These are phyloP conservation scores for Candida sanyiensis DNA, from an alignment of 805 yeast species.

Conservation along the genomic window DNA sequence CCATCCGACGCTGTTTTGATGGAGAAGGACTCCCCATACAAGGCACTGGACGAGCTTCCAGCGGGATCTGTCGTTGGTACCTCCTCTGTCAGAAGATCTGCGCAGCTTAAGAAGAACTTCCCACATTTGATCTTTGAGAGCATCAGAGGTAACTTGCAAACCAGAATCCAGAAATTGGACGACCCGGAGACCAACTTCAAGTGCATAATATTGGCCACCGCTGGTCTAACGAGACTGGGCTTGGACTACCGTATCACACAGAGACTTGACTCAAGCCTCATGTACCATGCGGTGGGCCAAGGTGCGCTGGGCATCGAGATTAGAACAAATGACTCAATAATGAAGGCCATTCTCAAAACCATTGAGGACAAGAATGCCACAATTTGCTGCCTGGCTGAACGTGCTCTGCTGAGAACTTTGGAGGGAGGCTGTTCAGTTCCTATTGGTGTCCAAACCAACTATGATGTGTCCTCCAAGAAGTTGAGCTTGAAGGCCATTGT, in stretches of 20 bases:
- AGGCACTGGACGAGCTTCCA: constrained; percentile 68
- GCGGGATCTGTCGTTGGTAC: constrained; percentile 87
- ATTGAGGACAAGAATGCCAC: constrained; percentile 65
- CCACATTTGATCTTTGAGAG: constrained; percentile 77
- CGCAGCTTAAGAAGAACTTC: constrained; percentile 74
- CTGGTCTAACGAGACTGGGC: constrained; percentile 77
- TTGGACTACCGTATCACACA: constrained; percentile 72
- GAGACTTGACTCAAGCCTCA: constrained; percentile 63
- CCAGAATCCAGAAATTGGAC: constrained; percentile 79
- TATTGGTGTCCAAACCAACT: constrained; percentile 76
- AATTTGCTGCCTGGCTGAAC: constrained; percentile 78
- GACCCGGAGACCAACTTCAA: constrained; percentile 54
- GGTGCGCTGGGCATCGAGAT: constrained; percentile 96
- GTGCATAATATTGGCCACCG: constrained; percentile 86
- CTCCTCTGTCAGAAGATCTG: constrained; percentile 87
- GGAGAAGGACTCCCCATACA: constrained; percentile 59
- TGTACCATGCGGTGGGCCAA: constrained; percentile 98
- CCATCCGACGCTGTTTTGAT: constrained; percentile 90
- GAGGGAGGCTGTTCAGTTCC: constrained; percentile 99
- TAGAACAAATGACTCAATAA: constrained; percentile 56
- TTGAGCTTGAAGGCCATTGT: constrained; percentile 66
- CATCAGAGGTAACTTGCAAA: constrained; percentile 79
- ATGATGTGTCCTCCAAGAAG: constrained; percentile 37
- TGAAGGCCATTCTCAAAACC: constrained; percentile 52
- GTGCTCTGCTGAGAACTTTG: constrained; percentile 76